phyloP scores from a whole-genome alignment of 805 yeast species.

The Candida maris region DNA sequence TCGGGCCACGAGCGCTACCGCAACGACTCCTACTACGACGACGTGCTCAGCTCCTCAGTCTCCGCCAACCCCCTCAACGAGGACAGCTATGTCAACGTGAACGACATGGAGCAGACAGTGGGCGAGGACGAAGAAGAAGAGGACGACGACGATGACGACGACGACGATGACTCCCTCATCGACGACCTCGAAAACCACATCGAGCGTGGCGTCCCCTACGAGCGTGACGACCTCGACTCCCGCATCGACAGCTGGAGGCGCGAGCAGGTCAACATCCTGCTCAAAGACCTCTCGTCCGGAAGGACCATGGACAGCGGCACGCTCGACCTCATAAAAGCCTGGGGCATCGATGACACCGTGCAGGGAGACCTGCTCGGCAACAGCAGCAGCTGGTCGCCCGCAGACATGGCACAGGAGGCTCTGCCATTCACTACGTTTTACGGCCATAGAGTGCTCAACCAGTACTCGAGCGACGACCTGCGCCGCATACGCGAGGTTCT shows the following conservation, averaged over 20 bases:
- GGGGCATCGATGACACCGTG: slow-evolving; percentile 30
- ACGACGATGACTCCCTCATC: slow-evolving; percentile 27
- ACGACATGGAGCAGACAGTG: slow-evolving; percentile 8
- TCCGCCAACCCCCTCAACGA: slow-evolving; percentile 10
- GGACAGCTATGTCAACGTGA: slow-evolving; percentile 19
- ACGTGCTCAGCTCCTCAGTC: slow-evolving; percentile 22
- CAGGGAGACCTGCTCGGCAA: not conserved
- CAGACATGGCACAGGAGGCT: slow-evolving; percentile 1
- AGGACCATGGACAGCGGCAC: slow-evolving; percentile 17
- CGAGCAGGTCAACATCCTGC: slow-evolving; percentile 23
- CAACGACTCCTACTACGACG: slow-evolving; percentile 19
- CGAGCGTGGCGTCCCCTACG: slow-evolving; percentile 10
- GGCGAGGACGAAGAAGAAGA: slow-evolving; percentile 14
- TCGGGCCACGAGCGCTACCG: slow-evolving; percentile 12
- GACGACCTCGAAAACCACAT: slow-evolving; percentile 26
- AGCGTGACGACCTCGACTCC: slow-evolving; percentile 24
- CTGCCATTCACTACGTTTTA: slow-evolving; percentile 13
- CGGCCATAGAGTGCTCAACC: slow-evolving; percentile 21
- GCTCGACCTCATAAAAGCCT: slow-evolving; percentile 25
- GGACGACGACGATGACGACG: slow-evolving; percentile 18
- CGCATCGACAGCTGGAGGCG: slow-evolving; percentile 32
- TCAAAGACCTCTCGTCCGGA: slow-evolving; percentile 17
- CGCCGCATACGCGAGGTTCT: slow-evolving; percentile 17
- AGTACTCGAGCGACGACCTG: slow-evolving; percentile 21
- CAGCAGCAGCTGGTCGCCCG: slow-evolving; percentile 1